Percentiles rank a stretch among this genome's conserved stretches.
phyloP scores from a whole-genome alignment of 495 filamentous ascomycete genomes.

The Antarctomyces pellizariae region DNA sequence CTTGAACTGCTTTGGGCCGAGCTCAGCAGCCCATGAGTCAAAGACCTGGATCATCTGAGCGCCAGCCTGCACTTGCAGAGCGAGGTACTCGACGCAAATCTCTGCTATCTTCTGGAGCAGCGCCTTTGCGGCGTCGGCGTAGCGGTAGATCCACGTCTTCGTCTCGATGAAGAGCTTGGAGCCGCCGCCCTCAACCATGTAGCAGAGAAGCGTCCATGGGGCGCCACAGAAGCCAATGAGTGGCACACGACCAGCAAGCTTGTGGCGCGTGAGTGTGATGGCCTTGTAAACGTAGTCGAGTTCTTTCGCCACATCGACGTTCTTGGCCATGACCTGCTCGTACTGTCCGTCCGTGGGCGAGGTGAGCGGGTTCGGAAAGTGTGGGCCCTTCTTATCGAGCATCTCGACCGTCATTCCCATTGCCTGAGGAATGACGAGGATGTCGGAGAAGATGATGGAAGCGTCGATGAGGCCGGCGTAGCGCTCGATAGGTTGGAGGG shows the following conservation, averaged over 20 bases:
- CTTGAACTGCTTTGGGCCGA: constrained; percentile 63
- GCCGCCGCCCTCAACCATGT: constrained; percentile 96
- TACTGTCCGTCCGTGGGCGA: constrained; percentile 65
- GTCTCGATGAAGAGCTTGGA: constrained; percentile 75
- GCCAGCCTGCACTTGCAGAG: constrained; percentile 73
- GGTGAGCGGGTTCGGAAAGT: constrained; percentile 67
- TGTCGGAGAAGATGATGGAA: constrained; percentile 97
- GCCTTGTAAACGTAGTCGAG: constrained; percentile 89
- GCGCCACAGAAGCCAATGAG: constrained; percentile 95
- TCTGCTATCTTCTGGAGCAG: constrained; percentile 78
- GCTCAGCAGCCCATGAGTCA: constrained; percentile 91
- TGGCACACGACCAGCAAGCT: constrained; percentile 69
- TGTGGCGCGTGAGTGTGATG: constrained; percentile 73
- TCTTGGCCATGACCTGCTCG: constrained; percentile 41
- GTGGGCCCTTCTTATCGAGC: constrained; percentile 85
- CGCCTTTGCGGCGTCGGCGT: constrained; percentile 53
- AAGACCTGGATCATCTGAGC: constrained; percentile 94
- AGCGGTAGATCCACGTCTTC: constrained; percentile 92
- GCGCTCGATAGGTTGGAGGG: constrained; percentile 80
- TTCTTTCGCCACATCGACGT: constrained; percentile 64
- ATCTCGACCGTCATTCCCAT: constrained; percentile 95
- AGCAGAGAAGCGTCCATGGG: constrained; percentile 89
- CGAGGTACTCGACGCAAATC: constrained; percentile 82
- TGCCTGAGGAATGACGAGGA: constrained; percentile 90
- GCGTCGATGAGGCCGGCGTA: constrained; percentile 81